phyloP scores from a whole-genome alignment of 768 basidiomycete species.

The Pulveroboletus ravenelii region DNA sequence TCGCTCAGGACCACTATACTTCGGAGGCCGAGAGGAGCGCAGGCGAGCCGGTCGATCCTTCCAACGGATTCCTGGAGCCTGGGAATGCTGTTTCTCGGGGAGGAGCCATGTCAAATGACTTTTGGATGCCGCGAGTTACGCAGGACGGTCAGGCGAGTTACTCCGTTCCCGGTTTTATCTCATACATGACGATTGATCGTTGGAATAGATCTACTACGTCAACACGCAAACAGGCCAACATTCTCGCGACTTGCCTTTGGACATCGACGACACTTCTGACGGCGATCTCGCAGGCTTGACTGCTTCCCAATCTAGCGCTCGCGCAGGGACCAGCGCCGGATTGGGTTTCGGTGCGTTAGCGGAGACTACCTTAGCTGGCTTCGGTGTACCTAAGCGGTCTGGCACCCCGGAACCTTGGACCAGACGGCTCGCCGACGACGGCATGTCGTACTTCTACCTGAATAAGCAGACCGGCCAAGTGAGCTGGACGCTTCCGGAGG shows the following conservation, averaged over 20 bases:
- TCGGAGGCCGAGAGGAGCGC: conserved; percentile 47
- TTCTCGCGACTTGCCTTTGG: conserved; percentile 78
- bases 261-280: conserved; percentile 62
- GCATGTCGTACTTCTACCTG: conserved; percentile 71
- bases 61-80: conserved; percentile 36
- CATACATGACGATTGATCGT: background rate
- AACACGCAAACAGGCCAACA: conserved; percentile 85
- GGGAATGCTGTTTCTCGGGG: conserved; percentile 26
- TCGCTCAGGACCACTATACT: conserved; percentile 23
- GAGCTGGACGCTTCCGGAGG: conserved; percentile 66
- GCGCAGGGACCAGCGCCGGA: conserved; percentile 50
- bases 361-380: conserved; percentile 44
- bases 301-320: conserved; percentile 49
- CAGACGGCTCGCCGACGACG: conserved; percentile 75
- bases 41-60: conserved; percentile 26
- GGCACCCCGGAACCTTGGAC: conserved; percentile 81
- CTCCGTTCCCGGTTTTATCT: background rate
- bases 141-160: conserved; percentile 72
- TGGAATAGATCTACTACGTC: conserved; percentile 84
- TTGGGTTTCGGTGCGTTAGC: conserved; percentile 40
- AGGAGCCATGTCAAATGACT: conserved; percentile 55
- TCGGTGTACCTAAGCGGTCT: conserved; percentile 54
- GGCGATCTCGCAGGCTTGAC: conserved; percentile 58
- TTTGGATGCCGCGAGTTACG: conserved; percentile 88
- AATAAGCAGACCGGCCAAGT: conserved; percentile 67